Percentiles rank a stretch among this genome's conserved stretches.
Evolutionary conservation across 2,329 filamentous ascomycete species (phyloP).

Genomic region (Hymenoscyphus occultus): DNA sequence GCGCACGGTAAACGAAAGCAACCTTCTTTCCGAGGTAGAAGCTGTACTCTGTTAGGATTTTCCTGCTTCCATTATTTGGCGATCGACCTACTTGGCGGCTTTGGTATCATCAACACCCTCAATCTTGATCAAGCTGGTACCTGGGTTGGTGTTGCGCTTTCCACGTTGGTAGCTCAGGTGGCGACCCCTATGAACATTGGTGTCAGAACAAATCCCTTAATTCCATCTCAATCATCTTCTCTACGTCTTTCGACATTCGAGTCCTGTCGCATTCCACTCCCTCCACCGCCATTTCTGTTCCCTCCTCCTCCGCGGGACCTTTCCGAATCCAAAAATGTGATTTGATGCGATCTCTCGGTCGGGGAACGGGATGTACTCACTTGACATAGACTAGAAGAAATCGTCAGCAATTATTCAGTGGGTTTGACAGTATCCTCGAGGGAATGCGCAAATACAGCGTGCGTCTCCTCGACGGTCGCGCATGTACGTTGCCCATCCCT

Average conservation of each 20-base stretch:
- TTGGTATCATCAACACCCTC: slow-evolving; percentile 92
- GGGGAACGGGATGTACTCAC: slow-evolving; percentile 55
- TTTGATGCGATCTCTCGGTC: slow-evolving; percentile 8
- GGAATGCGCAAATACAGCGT: background rate
- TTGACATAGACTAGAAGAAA: slow-evolving; percentile 74
- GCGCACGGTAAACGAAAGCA: slow-evolving; percentile 96
- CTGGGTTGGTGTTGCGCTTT: slow-evolving; percentile 86
- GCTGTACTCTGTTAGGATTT: slow-evolving; percentile 35
- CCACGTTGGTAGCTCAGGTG: slow-evolving; percentile 97
- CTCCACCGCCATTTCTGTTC: slow-evolving; percentile 1
- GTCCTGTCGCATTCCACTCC: slow-evolving; percentile 11
- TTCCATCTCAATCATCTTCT: slow-evolving; percentile 1
- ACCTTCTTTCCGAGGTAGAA: slow-evolving; percentile 99
- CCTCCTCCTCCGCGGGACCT: slow-evolving; percentile 1
- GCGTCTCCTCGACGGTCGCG: background rate
- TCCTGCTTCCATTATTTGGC: background rate
- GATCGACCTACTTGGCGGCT: slow-evolving; percentile 71
- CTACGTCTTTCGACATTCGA: background rate
- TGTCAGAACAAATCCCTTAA: slow-evolving; percentile 24
- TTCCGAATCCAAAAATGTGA: slow-evolving; percentile 14
- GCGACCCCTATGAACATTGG: slow-evolving; percentile 67
- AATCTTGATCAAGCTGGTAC: slow-evolving; percentile 95
- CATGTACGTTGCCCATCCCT: background rate
- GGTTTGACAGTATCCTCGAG: slow-evolving; percentile 7
- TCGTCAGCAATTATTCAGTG: slow-evolving; percentile 32